phyloP scores from a whole-genome alignment of 805 yeast genomes.

The Candida oleophila region DNA sequence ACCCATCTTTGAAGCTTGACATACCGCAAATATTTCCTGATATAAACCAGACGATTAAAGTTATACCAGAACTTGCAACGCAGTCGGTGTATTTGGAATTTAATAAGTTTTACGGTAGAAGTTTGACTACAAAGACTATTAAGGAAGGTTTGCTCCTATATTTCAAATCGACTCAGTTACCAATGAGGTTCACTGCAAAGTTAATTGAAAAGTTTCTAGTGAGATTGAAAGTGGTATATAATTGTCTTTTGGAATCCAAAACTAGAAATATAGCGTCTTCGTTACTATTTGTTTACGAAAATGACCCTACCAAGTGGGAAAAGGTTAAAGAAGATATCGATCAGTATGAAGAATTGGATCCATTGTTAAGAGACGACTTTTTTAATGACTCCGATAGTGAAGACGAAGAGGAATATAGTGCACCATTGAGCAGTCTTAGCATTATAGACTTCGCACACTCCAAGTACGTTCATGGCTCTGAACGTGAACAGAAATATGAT shows the following conservation, averaged over 20 bases:
- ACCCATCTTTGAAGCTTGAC: constrained; percentile 9
- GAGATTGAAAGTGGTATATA: constrained; percentile 66
- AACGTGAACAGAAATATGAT: constrained; percentile 66
- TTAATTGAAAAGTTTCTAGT: constrained; percentile 47
- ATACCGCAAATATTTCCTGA: constrained; percentile 13
- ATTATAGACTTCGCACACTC: constrained; percentile 94
- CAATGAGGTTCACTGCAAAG: constrained; percentile 24
- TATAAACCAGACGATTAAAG: constrained; percentile 16
- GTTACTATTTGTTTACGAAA: constrained; percentile 71
- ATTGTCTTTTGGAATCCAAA: constrained; percentile 62
- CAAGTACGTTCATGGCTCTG: constrained; percentile 30
- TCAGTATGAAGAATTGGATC: constrained; percentile 37
- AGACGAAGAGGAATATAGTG: constrained; percentile 26
- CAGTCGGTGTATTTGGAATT: constrained; percentile 47
- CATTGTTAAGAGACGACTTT: constrained; percentile 19
- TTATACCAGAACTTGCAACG: constrained; percentile 13
- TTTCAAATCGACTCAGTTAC: constrained; percentile 38
- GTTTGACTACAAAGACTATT: constrained; percentile 44
- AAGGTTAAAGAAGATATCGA: constrained; percentile 20
- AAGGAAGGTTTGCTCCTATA: constrained; percentile 44
- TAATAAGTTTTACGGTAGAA: constrained; percentile 73
- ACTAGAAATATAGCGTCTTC: constrained; percentile 71
- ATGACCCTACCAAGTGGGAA: constrained; percentile 59
- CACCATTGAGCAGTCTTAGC: constrained; percentile 55
- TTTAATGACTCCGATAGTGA: constrained; percentile 25